phyloP scores from a whole-genome alignment of 768 basidiomycete species.

The Arthromyces matolae region DNA sequence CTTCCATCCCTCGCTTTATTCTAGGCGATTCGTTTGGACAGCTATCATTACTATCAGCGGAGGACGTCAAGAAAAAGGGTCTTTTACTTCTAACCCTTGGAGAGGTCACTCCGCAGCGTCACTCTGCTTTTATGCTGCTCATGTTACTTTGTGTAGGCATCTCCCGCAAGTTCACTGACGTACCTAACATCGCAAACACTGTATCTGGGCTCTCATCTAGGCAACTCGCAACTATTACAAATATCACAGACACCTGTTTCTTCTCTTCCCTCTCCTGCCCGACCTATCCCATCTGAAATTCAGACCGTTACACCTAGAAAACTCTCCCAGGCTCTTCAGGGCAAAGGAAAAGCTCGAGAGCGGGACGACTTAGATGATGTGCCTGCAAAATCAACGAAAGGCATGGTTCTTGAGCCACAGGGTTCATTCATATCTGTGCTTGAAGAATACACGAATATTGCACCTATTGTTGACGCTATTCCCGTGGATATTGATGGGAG shows the following conservation, averaged over 20 bases:
- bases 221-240: constrained; percentile 74
- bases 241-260: constrained; percentile 49
- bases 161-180: constrained; percentile 66
- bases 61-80: constrained; percentile 37
- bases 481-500: constrained; percentile 68
- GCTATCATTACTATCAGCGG: constrained; percentile 60
- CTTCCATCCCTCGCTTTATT: constrained; percentile 44
- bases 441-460: constrained; percentile 70
- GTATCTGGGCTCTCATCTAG: constrained; percentile 79
- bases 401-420: constrained; percentile 45
- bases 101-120: constrained; percentile 42
- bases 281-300: constrained; percentile 51
- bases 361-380: constrained; percentile 33
- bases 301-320: constrained; percentile 34
- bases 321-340: constrained; percentile 26
- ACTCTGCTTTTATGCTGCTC: constrained; percentile 2
- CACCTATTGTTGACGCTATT: constrained; percentile 80
- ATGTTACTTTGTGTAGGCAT: constrained; percentile 47
- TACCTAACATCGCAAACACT: constrained; percentile 68
- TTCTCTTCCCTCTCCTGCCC: constrained; percentile 36
- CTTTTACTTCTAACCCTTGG: constrained; percentile 66
- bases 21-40: constrained; percentile 72
- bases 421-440: constrained; percentile 61
- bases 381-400: constrained; percentile 27
- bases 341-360: constrained; percentile 37